Base-by-base conservation (phyloP, 2,329 filamentous ascomycete genomes). In the Neonectria hederae region DNA sequence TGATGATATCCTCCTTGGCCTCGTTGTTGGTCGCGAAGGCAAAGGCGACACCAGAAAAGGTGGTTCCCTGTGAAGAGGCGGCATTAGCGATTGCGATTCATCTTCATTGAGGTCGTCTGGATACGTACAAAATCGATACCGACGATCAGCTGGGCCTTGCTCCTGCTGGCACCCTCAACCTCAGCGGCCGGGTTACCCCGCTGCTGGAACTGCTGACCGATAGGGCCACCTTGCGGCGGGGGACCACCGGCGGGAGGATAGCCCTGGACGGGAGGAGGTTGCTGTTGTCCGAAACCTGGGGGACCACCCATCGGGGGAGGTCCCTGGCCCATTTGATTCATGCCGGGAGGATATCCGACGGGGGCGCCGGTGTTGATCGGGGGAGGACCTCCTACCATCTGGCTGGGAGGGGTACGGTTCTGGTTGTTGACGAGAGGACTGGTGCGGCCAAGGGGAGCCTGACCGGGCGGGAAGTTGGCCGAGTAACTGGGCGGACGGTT, bases 1-100 rank as follows among this genome's bases (percentile, higher is more conserved):
- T 97, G 74, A 99, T 99, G 74, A 98, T 98, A 79, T 98, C 95
- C 81, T 98, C 96, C 79, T 97, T 97, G 65, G 94, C 94, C 80
- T 97, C 94, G 72, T 95, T 97, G 82, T 97, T 97, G 65, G 95
- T 97, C 66, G 94, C 94, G 81, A 97, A 99, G 32, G 94, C 94
- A 78, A 97, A 97, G 38, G 96, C 96, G 68, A 98, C 95, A 78
- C 96, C 96, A 3, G 96, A 98, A 79, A 98, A 99, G 5, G 96
- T 99, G 19, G 96, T 99, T 70, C 96, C 93, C 93, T 97, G 74
- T 17, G 54, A 56, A 17, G 26, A 52, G 22, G 59, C n/a, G 17
- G 53, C 53, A 54, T 72, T 68, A 63, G 63, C 63, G 21, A 69
- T 49, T 30, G n/a, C 45, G 49, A 40, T 53, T 30, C 26, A 32